Conservation (phyloP, 352 stramenopile genomes). For the Globisporangium uncinulatum region DNA sequence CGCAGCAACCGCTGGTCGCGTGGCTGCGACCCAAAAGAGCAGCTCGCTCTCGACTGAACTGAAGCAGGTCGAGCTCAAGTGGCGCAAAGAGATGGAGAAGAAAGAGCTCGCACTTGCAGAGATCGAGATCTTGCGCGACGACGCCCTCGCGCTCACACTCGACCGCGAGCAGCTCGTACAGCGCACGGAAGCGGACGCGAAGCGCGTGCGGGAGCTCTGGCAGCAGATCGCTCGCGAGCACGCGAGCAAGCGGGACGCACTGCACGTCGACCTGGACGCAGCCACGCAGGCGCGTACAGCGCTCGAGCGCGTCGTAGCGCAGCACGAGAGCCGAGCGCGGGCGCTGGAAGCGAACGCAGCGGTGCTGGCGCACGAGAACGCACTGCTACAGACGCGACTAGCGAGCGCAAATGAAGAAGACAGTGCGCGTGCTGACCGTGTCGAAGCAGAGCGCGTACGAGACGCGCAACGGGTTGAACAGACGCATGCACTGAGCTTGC, state of each 20-base stretch:
- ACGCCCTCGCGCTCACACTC: slow-evolving; percentile 29
- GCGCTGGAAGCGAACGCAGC: slow-evolving; percentile 31
- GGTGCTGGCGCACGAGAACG: slow-evolving; percentile 30
- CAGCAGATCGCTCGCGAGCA: slow-evolving; percentile 73
- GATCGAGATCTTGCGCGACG: slow-evolving; percentile 37
- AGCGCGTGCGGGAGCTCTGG: slow-evolving; percentile 70
- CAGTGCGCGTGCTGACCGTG: slow-evolving; percentile 22
- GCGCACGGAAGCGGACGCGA: slow-evolving; percentile 65
- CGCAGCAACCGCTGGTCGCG: slow-evolving; percentile 44
- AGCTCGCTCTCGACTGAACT: slow-evolving; percentile 38
- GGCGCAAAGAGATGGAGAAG: slow-evolving; percentile 59
- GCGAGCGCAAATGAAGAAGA: slow-evolving; percentile 24
- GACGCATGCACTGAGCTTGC: slow-evolving; percentile 22
- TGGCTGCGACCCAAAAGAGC: slow-evolving; percentile 50
- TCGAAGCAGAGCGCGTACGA: slow-evolving; percentile 30
- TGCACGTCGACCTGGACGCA: slow-evolving; percentile 37
- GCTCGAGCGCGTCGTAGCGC: slow-evolving; percentile 16
- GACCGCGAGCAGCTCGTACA: slow-evolving; percentile 60
- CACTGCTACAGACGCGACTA: slow-evolving; percentile 32
- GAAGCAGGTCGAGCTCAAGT: slow-evolving; percentile 45
- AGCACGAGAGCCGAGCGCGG: slow-evolving; percentile 23
- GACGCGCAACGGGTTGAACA: slow-evolving; percentile 28
- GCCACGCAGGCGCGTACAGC: slow-evolving; percentile 19
- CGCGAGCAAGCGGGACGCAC: slow-evolving; percentile 38
- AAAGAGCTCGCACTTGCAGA: slow-evolving; percentile 49